Evolutionary conservation across 805 yeast species (phyloP), one percentile per base, ranked within the genome.

Genomic region (Teunomyces kruisii): DNA sequence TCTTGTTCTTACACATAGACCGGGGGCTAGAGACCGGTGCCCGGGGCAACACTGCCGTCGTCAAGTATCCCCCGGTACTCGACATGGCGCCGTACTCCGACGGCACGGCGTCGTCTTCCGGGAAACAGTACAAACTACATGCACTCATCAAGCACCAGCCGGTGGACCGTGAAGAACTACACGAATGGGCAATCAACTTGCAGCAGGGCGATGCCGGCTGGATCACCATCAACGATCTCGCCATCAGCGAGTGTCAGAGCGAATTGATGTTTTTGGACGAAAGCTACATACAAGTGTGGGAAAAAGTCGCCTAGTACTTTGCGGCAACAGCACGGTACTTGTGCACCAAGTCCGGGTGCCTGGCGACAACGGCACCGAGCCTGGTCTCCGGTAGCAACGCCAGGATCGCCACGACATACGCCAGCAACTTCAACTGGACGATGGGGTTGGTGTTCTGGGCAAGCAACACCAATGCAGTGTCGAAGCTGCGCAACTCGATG

Each of bases 241-340:
- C 64, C 9, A 73, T 79, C 1, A 70, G 64, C 29, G 58, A 59
- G 10, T 72, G 77, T 16, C 82, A 81, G 31, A 69, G 69, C 42
- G 89, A 84, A 49, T 65, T 85, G 32, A 53, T 88, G 44, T 83
- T 85, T 55, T 59, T 86, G 26, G 72, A 75, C 32, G 87, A 84
- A 53, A 75, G 80, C 28, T 81, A 78, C 60, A 64, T 88, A 19
- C 92, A 86, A 60, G 65, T 87, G 9, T 86, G 94, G 91, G 75
- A 78, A 49, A 62, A 59, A 39, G 15, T 13, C n/a, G 7, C 16
- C 36, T 41, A 49, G 27, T 43, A 44, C 26, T 35, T 22, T 17
- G 33, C 46, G 2, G 50, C 27, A 7, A 46, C 26, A 2, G 41
- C 39, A 31, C 43, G 43, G 28, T 51, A 51, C 14, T 28, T 17